These are phyloP conservation scores for Neofusicoccum umdonicola DNA, from an alignment of 2,329 filamentous ascomycete species.

Conservation along the genomic window DNA sequence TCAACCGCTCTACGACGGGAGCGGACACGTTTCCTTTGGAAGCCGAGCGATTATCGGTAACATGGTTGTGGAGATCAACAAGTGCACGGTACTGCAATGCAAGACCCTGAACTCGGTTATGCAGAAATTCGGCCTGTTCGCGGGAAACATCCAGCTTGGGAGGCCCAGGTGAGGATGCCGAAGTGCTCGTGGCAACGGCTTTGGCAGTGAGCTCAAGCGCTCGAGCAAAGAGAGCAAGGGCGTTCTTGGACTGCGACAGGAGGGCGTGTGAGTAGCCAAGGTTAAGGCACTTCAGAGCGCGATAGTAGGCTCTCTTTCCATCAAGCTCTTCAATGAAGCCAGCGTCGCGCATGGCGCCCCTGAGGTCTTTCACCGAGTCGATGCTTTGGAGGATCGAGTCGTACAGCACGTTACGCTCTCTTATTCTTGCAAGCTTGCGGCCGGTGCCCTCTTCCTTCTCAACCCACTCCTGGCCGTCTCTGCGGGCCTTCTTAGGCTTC, in stretches of 20 bases:
- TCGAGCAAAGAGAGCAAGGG: constrained; percentile 78
- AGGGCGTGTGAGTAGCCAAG: constrained; percentile 82
- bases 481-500: constrained; percentile 39
- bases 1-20: constrained; percentile 72
- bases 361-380: constrained; percentile 83
- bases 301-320: constrained; percentile 78
- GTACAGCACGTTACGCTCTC: constrained; percentile 85
- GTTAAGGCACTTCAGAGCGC: constrained; percentile 81
- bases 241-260: constrained; percentile 68
- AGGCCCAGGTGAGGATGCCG: constrained; percentile 38
- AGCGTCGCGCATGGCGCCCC: constrained; percentile 83
- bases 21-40: neutral
- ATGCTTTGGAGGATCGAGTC: constrained; percentile 89
- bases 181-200: constrained; percentile 41
- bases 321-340: constrained; percentile 75
- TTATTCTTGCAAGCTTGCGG: constrained; percentile 73
- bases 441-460: constrained; percentile 66
- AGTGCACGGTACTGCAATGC: constrained; percentile 80
- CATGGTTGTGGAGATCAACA: constrained; percentile 66
- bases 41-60: constrained; percentile 33
- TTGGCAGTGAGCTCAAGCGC: constrained; percentile 62
- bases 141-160: constrained; percentile 67
- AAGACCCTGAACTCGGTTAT: constrained; percentile 64
- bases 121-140: constrained; percentile 58
- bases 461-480: constrained; percentile 45